Conservation (phyloP, 2,329 filamentous ascomycete species). For the Chaetomium sp. region DNA sequence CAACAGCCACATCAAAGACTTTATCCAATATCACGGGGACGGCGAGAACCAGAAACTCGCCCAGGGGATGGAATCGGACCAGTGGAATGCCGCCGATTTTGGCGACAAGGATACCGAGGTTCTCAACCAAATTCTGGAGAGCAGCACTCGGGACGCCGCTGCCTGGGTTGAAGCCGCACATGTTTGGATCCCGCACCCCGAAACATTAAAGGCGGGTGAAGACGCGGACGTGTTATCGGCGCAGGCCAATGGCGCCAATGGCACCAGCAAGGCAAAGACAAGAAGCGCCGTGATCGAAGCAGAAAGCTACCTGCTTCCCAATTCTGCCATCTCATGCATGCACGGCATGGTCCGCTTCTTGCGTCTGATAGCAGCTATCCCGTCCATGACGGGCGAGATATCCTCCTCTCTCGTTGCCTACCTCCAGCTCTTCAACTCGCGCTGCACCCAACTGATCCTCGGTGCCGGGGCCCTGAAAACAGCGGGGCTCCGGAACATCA, state of each 20-base stretch:
- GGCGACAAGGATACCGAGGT: conserved; percentile 52
- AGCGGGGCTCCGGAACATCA: conserved; percentile 91
- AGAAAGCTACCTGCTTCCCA: conserved; percentile 78
- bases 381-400: conserved; percentile 81
- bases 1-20: conserved; percentile 75
- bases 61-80: conserved; percentile 71
- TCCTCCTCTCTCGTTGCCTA: conserved; percentile 75
- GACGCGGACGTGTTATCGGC: conserved; percentile 6
- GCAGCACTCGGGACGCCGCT: conserved; percentile 63
- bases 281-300: conserved; percentile 73
- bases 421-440: conserved; percentile 88
- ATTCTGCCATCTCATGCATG: conserved; percentile 75
- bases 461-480: conserved; percentile 85
- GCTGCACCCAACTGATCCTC: conserved; percentile 91
- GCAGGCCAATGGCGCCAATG: conserved; percentile 43
- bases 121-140: conserved; percentile 58
- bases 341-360: conserved; percentile 76
- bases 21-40: conserved; percentile 65
- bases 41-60: conserved; percentile 67
- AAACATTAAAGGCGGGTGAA: conserved; percentile 29
- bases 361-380: conserved; percentile 75
- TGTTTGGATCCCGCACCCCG: conserved; percentile 48
- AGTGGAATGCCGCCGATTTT: conserved; percentile 75
- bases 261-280: conserved; percentile 53
- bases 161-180: conserved; percentile 58